phyloP scores from a whole-genome alignment of 495 filamentous ascomycete species.

The Penicillium cinerascens region DNA sequence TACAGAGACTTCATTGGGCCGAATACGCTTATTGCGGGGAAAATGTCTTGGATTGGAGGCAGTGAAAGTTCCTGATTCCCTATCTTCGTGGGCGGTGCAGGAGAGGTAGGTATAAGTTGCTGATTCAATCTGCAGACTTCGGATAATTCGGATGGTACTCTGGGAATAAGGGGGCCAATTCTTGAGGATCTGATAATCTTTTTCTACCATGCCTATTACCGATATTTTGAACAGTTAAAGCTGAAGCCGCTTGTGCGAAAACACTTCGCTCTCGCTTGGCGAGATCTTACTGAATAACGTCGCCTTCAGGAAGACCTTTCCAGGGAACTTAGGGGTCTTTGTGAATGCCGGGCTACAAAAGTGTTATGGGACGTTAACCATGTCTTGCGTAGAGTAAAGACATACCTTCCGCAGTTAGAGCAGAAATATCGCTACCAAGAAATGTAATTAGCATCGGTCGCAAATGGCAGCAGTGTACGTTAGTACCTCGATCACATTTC shows the following conservation, averaged over 20 bases:
- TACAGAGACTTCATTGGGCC: no score
- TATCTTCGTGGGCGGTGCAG: no score
- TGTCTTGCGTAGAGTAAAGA: background rate
- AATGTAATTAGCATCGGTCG: background rate
- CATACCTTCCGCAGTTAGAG: conserved; percentile 29
- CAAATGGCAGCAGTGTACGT: background rate
- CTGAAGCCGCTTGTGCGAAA: conserved; percentile 10
- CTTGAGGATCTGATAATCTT: background rate
- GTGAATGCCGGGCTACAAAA: conserved; percentile 13
- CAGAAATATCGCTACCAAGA: conserved; percentile 25
- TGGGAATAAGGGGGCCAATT: no score
- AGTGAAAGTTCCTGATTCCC: no score
- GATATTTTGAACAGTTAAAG: background rate
- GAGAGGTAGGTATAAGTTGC: no score
- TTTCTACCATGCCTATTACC: background rate
- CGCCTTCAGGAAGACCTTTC: conserved; percentile 26
- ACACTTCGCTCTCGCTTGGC: conserved; percentile 12
- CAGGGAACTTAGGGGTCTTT: conserved; percentile 15
- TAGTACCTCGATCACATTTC: conserved; percentile 15
- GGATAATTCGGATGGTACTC: no score
- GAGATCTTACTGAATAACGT: conserved; percentile 22
- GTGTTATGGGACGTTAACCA: background rate
- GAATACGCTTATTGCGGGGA: no score
- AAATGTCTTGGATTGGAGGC: no score
- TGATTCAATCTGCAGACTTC: no score